A percentile compares a stretch with the other conserved stretches of the same genome.
Conservation (phyloP, 208 protist genomes). For the Leptomonas pyrrhocoris region DNA sequence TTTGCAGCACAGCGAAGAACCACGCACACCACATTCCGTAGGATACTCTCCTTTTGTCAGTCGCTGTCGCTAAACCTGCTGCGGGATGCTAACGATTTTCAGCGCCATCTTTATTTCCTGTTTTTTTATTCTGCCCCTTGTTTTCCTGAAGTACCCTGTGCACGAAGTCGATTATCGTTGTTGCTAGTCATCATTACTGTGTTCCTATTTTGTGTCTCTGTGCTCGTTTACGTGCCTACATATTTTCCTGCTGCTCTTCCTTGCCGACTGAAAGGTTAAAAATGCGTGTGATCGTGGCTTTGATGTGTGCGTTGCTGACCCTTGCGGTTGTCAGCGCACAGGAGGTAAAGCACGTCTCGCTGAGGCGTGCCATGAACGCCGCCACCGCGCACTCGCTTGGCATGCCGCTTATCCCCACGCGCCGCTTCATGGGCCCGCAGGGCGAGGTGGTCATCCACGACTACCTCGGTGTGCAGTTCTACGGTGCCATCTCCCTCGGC, state of each 20-base stretch:
- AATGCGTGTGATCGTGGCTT: slow-evolving; percentile 7
- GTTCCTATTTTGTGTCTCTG: too few relatives aligned
- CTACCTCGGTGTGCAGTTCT: slow-evolving; percentile 91
- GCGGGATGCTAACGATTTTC: too few relatives aligned
- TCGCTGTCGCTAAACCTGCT: too few relatives aligned
- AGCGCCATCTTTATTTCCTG: too few relatives aligned
- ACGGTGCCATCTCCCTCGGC: slow-evolving; percentile 85
- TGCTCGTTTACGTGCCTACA: neutral
- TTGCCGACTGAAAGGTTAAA: neutral
- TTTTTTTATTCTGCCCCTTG: too few relatives aligned
- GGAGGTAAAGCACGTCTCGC: slow-evolving; percentile 29
- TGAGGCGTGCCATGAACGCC: slow-evolving; percentile 44
- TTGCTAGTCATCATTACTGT: too few relatives aligned
- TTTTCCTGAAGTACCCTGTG: neutral
- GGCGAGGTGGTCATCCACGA: slow-evolving; percentile 60
- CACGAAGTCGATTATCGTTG: too few relatives aligned
- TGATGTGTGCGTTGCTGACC: slow-evolving; percentile 21
- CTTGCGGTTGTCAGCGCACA: slow-evolving; percentile 17
- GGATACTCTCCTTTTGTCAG: too few relatives aligned
- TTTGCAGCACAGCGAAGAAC: too few relatives aligned
- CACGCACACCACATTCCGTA: too few relatives aligned
- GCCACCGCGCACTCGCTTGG: slow-evolving; percentile 29
- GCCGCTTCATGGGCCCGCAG: slow-evolving; percentile 28
- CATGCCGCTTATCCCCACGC: slow-evolving; percentile 28
- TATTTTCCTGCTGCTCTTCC: neutral